Conservation (phyloP, 371 early-diverging fungal species). For the Syncephalastrum sp. region DNA sequence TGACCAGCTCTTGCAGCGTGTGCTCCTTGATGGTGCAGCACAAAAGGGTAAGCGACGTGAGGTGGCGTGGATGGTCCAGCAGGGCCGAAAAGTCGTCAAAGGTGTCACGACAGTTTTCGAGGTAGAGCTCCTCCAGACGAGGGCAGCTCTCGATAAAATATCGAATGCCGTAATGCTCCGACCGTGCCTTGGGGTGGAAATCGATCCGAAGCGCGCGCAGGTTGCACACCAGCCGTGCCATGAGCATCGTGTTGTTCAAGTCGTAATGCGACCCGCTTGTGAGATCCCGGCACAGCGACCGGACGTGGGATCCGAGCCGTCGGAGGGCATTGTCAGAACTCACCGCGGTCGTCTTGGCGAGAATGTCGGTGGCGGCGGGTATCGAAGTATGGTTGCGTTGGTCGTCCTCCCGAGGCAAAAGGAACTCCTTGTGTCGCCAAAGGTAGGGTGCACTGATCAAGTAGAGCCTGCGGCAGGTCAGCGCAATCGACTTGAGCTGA, state of each 20-base stretch:
- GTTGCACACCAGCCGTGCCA: constrained; percentile 41
- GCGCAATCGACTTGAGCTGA: constrained; percentile 33
- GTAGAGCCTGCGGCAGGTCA: constrained; percentile 37
- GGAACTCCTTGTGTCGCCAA: constrained; percentile 51
- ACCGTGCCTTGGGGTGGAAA: constrained; percentile 37
- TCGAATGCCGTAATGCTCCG: constrained; percentile 38
- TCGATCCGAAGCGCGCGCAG: constrained; percentile 43
- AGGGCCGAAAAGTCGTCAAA: constrained; percentile 43
- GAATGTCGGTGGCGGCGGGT: constrained; percentile 18
- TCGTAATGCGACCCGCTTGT: constrained; percentile 38
- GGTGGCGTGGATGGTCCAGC: constrained; percentile 18
- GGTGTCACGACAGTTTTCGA: constrained; percentile 45
- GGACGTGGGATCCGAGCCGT: constrained; percentile 37
- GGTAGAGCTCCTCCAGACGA: constrained; percentile 30
- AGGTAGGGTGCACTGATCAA: constrained; percentile 38
- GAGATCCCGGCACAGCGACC: constrained; percentile 39
- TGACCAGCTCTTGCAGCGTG: constrained; percentile 21
- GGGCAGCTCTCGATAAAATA: constrained; percentile 41
- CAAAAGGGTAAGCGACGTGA: constrained; percentile 32
- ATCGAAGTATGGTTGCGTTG: constrained; percentile 15
- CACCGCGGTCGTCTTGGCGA: constrained; percentile 16
- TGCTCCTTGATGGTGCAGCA: constrained; percentile 38
- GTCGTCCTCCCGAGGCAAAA: constrained; percentile 40
- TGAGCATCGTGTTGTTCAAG: constrained; percentile 33
- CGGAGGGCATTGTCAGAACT: constrained; percentile 1